Conservation (phyloP, 108 stramenopile genomes). For the Chaetoceros tenuissimus region DNA sequence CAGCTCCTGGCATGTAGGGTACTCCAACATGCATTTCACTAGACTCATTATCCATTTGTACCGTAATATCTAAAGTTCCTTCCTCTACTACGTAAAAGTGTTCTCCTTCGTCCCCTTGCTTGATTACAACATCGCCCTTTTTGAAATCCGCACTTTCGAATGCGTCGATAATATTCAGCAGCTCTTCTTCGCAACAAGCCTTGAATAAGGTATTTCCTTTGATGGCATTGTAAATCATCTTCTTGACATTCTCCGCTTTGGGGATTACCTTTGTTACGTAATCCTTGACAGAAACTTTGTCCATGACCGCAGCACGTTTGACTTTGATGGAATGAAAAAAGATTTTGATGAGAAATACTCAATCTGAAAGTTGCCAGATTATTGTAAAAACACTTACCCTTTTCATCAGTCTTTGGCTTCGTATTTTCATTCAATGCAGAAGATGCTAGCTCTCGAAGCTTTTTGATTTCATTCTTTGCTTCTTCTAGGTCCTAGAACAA, state of each 20-base stretch:
- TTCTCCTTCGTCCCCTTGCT: slow-evolving; percentile 78
- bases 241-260: slow-evolving; percentile 46
- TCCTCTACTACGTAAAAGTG: slow-evolving; percentile 68
- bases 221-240: slow-evolving; percentile 55
- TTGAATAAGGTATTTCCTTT: slow-evolving; percentile 62
- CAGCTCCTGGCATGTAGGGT: slow-evolving; percentile 40
- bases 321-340: not conserved
- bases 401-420: not conserved
- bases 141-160: slow-evolving; percentile 41
- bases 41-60: not conserved
- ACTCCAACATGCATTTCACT: slow-evolving; percentile 35
- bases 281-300: not conserved
- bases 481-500: not conserved
- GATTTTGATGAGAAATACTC: not conserved
- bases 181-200: slow-evolving; percentile 43
- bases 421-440: not conserved
- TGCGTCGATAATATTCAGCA: slow-evolving; percentile 63
- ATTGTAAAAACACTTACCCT: not conserved
- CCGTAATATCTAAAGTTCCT: slow-evolving; percentile 29
- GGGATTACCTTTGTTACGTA: slow-evolving; percentile 10
- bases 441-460: not conserved
- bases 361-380: not conserved
- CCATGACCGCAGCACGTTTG: not conserved
- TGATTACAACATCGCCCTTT: slow-evolving; percentile 44
- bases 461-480: not conserved